Conservation (phyloP, 1,139 yeast genomes). For the Nakaseomyces uthaithaninus region DNA sequence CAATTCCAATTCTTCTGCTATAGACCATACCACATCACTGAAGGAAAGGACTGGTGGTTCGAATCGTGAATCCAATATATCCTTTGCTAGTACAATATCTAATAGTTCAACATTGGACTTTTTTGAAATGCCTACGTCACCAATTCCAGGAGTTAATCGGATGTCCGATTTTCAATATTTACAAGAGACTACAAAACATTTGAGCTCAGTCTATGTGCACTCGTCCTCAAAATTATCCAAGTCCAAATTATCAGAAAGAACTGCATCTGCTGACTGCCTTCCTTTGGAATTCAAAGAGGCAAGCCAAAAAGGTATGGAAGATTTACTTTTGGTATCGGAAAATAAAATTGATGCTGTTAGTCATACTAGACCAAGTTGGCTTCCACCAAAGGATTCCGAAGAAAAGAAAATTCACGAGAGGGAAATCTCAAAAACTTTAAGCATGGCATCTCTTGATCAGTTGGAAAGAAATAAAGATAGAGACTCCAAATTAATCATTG, state of each 20-base stretch:
- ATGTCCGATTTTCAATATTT: slow-evolving; percentile 32
- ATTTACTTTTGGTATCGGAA: slow-evolving; percentile 39
- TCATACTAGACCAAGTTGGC: slow-evolving; percentile 43
- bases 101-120: slow-evolving; percentile 18
- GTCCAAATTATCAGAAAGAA: slow-evolving; percentile 34
- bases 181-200: slow-evolving; percentile 37
- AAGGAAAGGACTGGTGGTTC: slow-evolving; percentile 1
- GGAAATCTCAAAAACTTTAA: slow-evolving; percentile 37
- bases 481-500: slow-evolving; percentile 29
- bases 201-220: slow-evolving; percentile 38
- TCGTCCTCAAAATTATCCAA: slow-evolving; percentile 34
- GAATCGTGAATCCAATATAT: slow-evolving; percentile 7
- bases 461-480: slow-evolving; percentile 29
- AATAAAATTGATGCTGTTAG: slow-evolving; percentile 37
- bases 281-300: slow-evolving; percentile 35
- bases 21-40: not conserved
- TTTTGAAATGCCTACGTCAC: slow-evolving; percentile 35
- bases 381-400: slow-evolving; percentile 40
- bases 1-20: not conserved
- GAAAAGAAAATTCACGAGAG: slow-evolving; percentile 39
- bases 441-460: slow-evolving; percentile 34
- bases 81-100: slow-evolving; percentile 9
- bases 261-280: slow-evolving; percentile 31
- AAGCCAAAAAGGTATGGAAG: slow-evolving; percentile 38
- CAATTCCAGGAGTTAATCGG: slow-evolving; percentile 33